Base-by-base conservation (phyloP, 129 eudicot species). In the Saposhnikovia divaricata region DNA sequence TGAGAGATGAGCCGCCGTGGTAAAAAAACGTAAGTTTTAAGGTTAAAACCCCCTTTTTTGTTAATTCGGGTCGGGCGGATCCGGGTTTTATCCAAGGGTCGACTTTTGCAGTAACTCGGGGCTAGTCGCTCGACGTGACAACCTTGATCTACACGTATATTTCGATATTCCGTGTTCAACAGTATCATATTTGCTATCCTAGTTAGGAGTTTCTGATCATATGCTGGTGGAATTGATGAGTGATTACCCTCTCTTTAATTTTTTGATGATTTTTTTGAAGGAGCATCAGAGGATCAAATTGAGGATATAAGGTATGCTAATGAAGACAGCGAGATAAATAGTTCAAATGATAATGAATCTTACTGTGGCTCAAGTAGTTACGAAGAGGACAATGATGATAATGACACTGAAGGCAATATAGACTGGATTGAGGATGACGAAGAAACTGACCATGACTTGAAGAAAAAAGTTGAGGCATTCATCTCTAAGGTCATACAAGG, bases 401-500 rank as follows among this genome's bases (percentile, higher is more conserved):
- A 13, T 31, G 80, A 47, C 27, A 61, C 48, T 39, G 80, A 51
- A 18, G 40, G 77, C 8, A 83, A 80, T 28, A 50, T 38, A 68
- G 77, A 48, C 37, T 76, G 80, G 78, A 75, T 38, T 16, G 80
- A 78, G 11, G 81, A 76, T 46, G 42, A 66, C 1, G 80, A 80
- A 39, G 80, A 75, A 19, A 8, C 23, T 61, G 83, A 84, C 42
- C 3, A 5, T 9, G 57, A 74, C 63, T 70, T 31, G 34, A 31
- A 31, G 34, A 31, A 31, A 31, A 31, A 31, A 31, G 34, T 31
- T 31, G 34, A 31, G 34, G 34, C 77, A 39, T 84, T 80, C 50
- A 84, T 80, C 78, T 82, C 81, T 13, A 80, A 76, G 83, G 79
- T 80, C 18, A 80, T 44, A 14, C 57, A 37, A 50, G 78, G 78